Evolutionary conservation across 2,329 filamentous ascomycete species (phyloP).

Genomic region (Colletotrichum sp.): DNA sequence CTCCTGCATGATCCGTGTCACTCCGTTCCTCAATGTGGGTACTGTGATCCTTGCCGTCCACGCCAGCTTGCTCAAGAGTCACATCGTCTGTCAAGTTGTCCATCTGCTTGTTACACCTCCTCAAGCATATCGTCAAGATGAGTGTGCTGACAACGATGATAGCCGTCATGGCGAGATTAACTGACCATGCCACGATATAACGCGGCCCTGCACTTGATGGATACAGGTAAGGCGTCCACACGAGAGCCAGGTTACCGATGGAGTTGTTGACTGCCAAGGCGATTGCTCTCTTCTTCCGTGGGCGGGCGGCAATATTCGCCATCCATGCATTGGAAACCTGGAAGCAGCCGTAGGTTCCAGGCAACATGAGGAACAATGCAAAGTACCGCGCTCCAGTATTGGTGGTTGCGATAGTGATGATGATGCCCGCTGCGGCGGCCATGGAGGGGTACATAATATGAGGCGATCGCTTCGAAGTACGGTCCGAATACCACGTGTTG

Average conservation of each 20-base stretch:
- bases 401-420: neutral
- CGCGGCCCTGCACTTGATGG: constrained; percentile 24
- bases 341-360: constrained; percentile 27
- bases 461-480: neutral
- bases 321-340: constrained; percentile 31
- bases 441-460: neutral
- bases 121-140: constrained; percentile 22
- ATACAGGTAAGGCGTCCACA: constrained; percentile 30
- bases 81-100: neutral
- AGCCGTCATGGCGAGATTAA: constrained; percentile 20
- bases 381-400: constrained; percentile 23
- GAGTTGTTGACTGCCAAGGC: constrained; percentile 29
- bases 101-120: constrained; percentile 7
- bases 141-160: constrained; percentile 27
- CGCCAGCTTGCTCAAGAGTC: neutral
- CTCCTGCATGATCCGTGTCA: neutral
- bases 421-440: neutral
- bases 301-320: constrained; percentile 29
- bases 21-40: neutral
- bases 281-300: constrained; percentile 29
- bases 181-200: constrained; percentile 26
- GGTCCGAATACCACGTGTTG: neutral
- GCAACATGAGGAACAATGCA: constrained; percentile 25
- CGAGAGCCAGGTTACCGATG: constrained; percentile 28
- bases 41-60: neutral